A percentile compares a stretch with the other conserved stretches of the same genome.
phyloP scores from a whole-genome alignment of 2,329 filamentous ascomycete genomes.

The Aspergillus sp. region DNA sequence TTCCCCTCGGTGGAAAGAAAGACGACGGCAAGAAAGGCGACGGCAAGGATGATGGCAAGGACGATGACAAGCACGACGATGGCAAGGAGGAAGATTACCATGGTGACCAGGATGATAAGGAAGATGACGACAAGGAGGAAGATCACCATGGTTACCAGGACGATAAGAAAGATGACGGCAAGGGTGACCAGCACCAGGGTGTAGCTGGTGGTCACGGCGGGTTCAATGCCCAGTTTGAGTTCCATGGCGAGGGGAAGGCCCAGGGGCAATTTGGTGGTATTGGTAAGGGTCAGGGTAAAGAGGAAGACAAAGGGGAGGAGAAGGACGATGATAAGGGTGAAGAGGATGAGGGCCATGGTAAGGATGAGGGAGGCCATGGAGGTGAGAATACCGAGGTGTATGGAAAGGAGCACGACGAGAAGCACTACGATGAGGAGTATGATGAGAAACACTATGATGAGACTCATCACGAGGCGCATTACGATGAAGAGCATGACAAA shows the following conservation, averaged over 20 bases:
- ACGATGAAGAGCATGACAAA: not conserved
- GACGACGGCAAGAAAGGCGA: not conserved
- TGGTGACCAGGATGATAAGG: not conserved
- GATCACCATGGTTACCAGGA: too few relatives aligned
- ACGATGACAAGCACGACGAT: not conserved
- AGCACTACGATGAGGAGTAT: not conserved
- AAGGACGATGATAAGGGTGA: not conserved
- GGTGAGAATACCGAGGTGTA: too few relatives aligned
- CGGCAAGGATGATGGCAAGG: not conserved
- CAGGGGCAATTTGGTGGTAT: too few relatives aligned
- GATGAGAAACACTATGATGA: not conserved
- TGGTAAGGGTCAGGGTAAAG: not conserved
- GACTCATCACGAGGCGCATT: not conserved
- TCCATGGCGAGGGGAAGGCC: too few relatives aligned
- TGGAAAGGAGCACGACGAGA: not conserved
- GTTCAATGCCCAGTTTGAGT: too few relatives aligned
- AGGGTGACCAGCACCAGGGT: too few relatives aligned
- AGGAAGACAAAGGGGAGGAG: not conserved
- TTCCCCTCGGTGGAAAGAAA: not conserved
- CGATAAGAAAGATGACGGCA: too few relatives aligned
- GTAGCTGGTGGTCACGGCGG: too few relatives aligned
- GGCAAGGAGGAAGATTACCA: not conserved
- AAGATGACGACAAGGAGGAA: not conserved
- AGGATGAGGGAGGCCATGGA: too few relatives aligned
- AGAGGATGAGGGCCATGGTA: too few relatives aligned